Conservation (phyloP, 2,329 filamentous ascomycete genomes). For the Hypoxylon sp. region DNA sequence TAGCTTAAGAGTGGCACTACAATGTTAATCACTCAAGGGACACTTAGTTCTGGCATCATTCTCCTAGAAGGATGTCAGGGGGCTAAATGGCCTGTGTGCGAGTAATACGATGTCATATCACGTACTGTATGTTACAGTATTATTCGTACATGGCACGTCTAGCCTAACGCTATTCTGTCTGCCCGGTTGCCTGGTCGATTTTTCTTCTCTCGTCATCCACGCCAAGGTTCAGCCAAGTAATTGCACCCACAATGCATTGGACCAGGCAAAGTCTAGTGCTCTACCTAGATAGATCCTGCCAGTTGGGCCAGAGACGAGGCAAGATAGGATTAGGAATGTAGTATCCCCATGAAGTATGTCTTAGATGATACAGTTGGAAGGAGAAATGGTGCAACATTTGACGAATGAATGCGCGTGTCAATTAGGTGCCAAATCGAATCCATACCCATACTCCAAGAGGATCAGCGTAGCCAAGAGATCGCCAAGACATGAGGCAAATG, state of each 20-base stretch:
- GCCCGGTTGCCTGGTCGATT: too few relatives aligned
- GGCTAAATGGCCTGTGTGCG: too few relatives aligned
- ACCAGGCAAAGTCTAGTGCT: not conserved
- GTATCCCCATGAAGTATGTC: constrained; percentile 13
- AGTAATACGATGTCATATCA: too few relatives aligned
- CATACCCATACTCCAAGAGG: constrained; percentile 5
- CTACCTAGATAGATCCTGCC: not conserved
- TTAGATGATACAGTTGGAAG: constrained; percentile 7
- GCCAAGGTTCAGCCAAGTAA: not conserved
- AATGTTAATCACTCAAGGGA: too few relatives aligned
- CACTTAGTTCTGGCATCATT: too few relatives aligned
- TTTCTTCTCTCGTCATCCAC: too few relatives aligned
- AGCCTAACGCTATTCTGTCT: too few relatives aligned
- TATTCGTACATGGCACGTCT: too few relatives aligned
- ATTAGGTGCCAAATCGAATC: not conserved
- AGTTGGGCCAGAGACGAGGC: not conserved
- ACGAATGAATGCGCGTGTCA: constrained; percentile 12
- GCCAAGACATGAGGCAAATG: constrained; percentile 53
- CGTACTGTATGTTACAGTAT: too few relatives aligned
- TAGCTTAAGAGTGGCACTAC: too few relatives aligned
- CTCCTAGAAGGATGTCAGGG: too few relatives aligned
- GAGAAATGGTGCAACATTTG: constrained; percentile 14
- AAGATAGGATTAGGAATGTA: constrained; percentile 6
- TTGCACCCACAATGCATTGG: not conserved
- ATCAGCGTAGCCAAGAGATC: constrained; percentile 49